Percentiles rank a stretch among this genome's conserved stretches.
Evolutionary conservation across 2,329 filamentous ascomycete species (phyloP).

Genomic region (Zymoseptoria ardabiliae): DNA sequence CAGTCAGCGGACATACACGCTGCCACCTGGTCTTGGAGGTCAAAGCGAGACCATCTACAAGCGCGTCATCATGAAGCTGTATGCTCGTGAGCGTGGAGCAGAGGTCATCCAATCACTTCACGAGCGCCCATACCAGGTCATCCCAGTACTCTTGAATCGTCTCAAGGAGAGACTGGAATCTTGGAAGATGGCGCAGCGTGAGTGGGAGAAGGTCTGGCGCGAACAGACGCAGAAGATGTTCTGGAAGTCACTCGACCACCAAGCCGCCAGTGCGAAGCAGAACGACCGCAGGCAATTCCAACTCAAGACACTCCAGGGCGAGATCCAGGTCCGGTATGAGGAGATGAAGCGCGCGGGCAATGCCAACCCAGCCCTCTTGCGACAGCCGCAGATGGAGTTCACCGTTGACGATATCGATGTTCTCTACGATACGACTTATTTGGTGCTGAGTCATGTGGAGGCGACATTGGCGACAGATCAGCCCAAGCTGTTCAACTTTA

Average conservation of each 20-base stretch:
- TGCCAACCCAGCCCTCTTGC: slow-evolving; percentile 22
- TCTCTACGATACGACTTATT: slow-evolving; percentile 42
- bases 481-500: slow-evolving; percentile 39
- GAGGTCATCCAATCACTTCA: slow-evolving; percentile 86
- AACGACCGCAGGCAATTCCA: slow-evolving; percentile 82
- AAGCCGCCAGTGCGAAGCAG: slow-evolving; percentile 82
- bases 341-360: slow-evolving; percentile 64
- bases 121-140: slow-evolving; percentile 71
- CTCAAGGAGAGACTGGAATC: slow-evolving; percentile 96
- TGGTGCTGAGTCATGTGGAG: slow-evolving; percentile 40
- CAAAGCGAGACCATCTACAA: slow-evolving; percentile 96
- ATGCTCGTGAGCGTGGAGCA: slow-evolving; percentile 73
- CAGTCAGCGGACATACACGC: slow-evolving; percentile 65
- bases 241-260: slow-evolving; percentile 92
- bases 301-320: slow-evolving; percentile 79
- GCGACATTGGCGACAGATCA: slow-evolving; percentile 37
- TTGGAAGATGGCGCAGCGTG: slow-evolving; percentile 92
- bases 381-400: slow-evolving; percentile 60
- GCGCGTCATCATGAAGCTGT: slow-evolving; percentile 95
- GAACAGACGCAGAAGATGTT: slow-evolving; percentile 92
- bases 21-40: slow-evolving; percentile 77
- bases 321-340: slow-evolving; percentile 87
- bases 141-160: slow-evolving; percentile 79
- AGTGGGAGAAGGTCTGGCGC: slow-evolving; percentile 99
- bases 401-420: slow-evolving; percentile 55